Base-by-base conservation (phyloP, 768 basidiomycete species). In the Suillus fuscotomentosus region DNA sequence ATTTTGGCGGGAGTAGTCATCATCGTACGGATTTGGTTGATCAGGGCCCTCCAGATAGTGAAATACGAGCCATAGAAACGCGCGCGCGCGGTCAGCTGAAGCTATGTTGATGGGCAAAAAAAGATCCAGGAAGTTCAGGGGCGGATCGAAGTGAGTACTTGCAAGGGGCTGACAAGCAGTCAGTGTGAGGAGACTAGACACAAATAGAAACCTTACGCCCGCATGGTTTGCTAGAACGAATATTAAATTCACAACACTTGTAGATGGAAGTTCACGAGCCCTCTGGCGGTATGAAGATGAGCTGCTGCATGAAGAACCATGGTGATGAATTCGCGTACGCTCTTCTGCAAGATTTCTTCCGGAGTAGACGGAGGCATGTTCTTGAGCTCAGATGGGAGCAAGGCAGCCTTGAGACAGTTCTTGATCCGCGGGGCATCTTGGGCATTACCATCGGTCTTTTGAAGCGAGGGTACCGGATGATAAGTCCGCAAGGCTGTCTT, bases 381-480 rank as follows among this genome's bases (percentile, higher is more conserved):
- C 73, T 84, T 88, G 67, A 82, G 77, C 71, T 96, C 94, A 60
- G 83, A 83, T 47, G 90, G 84, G 39, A 94, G 81, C 27, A 90
- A 79, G 41, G 90, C 89, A 45, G 90, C 92, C 73, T 95, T 95
- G 60, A 96, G 82, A 73, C 90, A 91, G 67, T 93, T 93, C 77
- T 96, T 96, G 76, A 96, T 92, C 65, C 94, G 86, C 24, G 94
- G 94, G 47, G 94, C 94, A 74, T 96, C 94, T 74, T 95, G 92
- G 8, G 92, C 86, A 74, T 94, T 94, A 20, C 90, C 91, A 68
- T 90, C 89, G 17, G 93, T 92, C 79, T 91, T 92, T 73, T 95
- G 94, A 34, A 95, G 79, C 38, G 90, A 90, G 11, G 94, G 94
- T 4, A 94, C 87, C 36, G 94, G 92, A 71, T 95, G 94, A 75